Percentiles rank a stretch among this genome's conserved stretches.
These are phyloP conservation scores for Umbelopsis sp. DNA, from an alignment of 192 early-diverging fungal species.

Conservation along the genomic window DNA sequence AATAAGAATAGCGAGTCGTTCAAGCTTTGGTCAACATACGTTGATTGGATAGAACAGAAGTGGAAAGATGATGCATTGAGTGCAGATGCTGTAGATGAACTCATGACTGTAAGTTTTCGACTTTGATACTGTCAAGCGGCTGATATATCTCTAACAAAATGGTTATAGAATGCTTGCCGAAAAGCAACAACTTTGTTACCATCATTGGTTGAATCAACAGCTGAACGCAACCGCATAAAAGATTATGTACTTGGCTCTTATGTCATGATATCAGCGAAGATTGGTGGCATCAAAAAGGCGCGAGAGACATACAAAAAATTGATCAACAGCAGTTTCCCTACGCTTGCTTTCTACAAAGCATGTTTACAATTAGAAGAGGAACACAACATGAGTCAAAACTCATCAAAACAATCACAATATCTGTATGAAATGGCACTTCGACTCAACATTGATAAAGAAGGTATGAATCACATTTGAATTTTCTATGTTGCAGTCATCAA, in stretches of 20 bases:
- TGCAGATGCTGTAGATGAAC: conserved; percentile 38
- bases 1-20: conserved; percentile 44
- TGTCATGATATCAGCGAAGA: conserved; percentile 58
- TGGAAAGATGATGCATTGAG: conserved; percentile 42
- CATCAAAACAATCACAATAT: conserved; percentile 24
- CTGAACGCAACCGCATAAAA: conserved; percentile 51
- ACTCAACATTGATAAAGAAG: conserved; percentile 48
- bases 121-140: not conserved
- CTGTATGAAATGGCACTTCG: conserved; percentile 52
- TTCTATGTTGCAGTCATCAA: not conserved
- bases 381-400: conserved; percentile 22
- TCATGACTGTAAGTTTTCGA: conserved; percentile 40
- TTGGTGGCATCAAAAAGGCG: conserved; percentile 46
- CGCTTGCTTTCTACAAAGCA: conserved; percentile 58
- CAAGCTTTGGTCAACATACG: conserved; percentile 54
- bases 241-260: conserved; percentile 56
- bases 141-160: not conserved
- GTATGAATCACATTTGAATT: conserved; percentile 25
- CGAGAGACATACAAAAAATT: conserved; percentile 55
- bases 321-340: conserved; percentile 60
- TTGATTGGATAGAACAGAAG: conserved; percentile 41
- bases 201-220: conserved; percentile 49
- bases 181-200: conserved; percentile 52
- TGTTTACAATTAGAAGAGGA: conserved; percentile 61
- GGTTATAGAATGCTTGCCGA: conserved; percentile 46